Percentiles rank a stretch among this genome's conserved stretches.
phyloP scores from a whole-genome alignment of 2,329 filamentous ascomycete species.

The Ophiostoma tasmaniense region DNA sequence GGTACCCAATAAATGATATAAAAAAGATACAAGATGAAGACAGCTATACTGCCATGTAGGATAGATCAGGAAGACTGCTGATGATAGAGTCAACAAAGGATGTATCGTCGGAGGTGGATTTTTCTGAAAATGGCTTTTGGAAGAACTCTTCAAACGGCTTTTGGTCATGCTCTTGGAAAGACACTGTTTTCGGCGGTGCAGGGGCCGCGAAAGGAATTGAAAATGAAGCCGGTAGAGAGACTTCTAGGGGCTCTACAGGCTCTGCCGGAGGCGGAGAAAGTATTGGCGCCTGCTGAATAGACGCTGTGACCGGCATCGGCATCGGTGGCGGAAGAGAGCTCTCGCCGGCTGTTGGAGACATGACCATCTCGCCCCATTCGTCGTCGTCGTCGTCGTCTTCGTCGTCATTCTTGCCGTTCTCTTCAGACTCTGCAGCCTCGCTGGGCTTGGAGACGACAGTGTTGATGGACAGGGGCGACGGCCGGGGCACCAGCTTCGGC shows the following conservation, averaged over 20 bases:
- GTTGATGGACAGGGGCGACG: neutral
- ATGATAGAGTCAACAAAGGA: neutral
- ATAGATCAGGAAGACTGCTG: slow-evolving; percentile 27
- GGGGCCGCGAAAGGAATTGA: neutral
- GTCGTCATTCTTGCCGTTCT: neutral
- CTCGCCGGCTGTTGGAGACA: slow-evolving; percentile 27
- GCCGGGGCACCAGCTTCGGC: neutral
- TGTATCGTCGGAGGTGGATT: neutral
- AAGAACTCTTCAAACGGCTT: too few species aligned
- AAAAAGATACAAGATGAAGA: neutral
- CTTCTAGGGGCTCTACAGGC: too few species aligned
- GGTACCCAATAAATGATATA: neutral
- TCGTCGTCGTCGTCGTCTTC: slow-evolving; percentile 40
- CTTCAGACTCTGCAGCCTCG: neutral
- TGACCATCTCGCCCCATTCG: slow-evolving; percentile 55
- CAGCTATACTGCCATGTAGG: slow-evolving; percentile 29
- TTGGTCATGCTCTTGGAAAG: neutral
- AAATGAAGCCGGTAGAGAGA: neutral
- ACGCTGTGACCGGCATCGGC: neutral
- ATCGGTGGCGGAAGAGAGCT: neutral
- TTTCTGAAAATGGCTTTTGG: neutral
- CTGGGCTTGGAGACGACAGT: neutral
- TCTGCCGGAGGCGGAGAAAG: neutral
- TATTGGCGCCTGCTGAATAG: neutral
- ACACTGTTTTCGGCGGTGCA: neutral